Evolutionary conservation across 2,329 filamentous ascomycete species (phyloP).

Genomic region (Ophiostoma sp.): DNA sequence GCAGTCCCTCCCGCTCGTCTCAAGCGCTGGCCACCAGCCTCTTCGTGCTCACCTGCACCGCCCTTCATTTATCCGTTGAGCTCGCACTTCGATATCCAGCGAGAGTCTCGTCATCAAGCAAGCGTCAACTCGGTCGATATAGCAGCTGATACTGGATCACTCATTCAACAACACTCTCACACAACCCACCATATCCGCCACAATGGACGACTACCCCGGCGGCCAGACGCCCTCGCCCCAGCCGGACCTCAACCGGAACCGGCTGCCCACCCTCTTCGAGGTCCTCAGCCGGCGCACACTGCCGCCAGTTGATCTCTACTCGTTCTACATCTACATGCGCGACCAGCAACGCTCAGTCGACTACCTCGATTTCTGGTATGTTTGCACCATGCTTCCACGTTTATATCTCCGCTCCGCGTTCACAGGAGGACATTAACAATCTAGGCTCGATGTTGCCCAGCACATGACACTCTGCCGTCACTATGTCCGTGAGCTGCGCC

Average conservation of each 20-base stretch:
- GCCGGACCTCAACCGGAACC: slow-evolving; percentile 64
- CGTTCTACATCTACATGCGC: slow-evolving; percentile 99
- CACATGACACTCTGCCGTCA: slow-evolving; percentile 97
- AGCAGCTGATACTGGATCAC: too few relatives aligned
- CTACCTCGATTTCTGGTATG: slow-evolving; percentile 96
- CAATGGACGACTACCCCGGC: slow-evolving; percentile 4
- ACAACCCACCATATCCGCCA: neutral
- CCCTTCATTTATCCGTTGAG: neutral
- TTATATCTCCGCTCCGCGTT: neutral
- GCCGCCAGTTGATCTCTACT: slow-evolving; percentile 92
- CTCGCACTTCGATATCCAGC: too few relatives aligned
- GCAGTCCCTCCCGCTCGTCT: slow-evolving; percentile 12
- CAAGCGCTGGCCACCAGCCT: neutral
- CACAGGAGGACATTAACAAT: slow-evolving; percentile 20
- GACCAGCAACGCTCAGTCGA: slow-evolving; percentile 97
- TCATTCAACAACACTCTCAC: neutral
- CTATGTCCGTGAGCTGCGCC: slow-evolving; percentile 89
- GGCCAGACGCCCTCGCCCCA: slow-evolving; percentile 46
- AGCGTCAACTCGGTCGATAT: too few relatives aligned
- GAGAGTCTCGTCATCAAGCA: too few relatives aligned
- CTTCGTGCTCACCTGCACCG: neutral
- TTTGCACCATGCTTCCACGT: neutral
- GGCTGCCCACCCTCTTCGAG: slow-evolving; percentile 91
- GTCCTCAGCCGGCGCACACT: slow-evolving; percentile 91
- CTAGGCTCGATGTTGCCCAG: slow-evolving; percentile 96